Evolutionary conservation across 331 rosid genomes (phyloP).

Genomic region (Acacia concinna): DNA sequence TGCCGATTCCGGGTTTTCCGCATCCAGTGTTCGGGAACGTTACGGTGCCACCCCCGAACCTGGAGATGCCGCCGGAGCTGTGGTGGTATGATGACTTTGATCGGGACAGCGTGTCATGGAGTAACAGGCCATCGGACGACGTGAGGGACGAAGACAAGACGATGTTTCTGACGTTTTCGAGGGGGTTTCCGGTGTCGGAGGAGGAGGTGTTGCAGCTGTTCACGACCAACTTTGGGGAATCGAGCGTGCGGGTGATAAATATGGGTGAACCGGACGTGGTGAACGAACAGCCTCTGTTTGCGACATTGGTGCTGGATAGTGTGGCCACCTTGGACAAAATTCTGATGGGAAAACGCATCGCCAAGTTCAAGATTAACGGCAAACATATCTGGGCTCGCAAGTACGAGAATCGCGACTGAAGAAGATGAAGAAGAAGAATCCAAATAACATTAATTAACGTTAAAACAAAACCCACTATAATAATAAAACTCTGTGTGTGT

Average conservation of each 20-base stretch:
- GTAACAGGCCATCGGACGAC: neutral
- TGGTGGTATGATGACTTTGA: neutral
- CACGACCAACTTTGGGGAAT: neutral
- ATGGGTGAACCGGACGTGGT: neutral
- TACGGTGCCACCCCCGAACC: neutral
- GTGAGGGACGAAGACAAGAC: conserved; percentile 1
- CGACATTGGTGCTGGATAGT: neutral
- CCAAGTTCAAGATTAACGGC: conserved; percentile 10
- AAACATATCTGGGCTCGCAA: conserved; percentile 25
- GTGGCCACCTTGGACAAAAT: neutral
- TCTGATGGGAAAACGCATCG: conserved; percentile 6
- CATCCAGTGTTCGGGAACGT: conserved; percentile 7
- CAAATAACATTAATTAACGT: neutral
- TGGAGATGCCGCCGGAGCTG: neutral
- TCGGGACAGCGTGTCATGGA: neutral
- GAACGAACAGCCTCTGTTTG: conserved; percentile 15
- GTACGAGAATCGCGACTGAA: conserved; percentile 5
- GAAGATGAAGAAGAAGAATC: neutral
- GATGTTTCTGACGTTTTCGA: conserved; percentile 4
- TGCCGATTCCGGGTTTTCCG: neutral
- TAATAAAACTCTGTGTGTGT: neutral
- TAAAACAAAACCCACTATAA: neutral
- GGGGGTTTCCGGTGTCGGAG: conserved; percentile 10
- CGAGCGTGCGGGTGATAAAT: neutral
- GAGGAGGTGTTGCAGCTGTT: conserved; percentile 3